Percentiles rank a stretch among this genome's conserved stretches.
These are phyloP conservation scores for Phycomyces blakesleeanus DNA, from an alignment of 192 early-diverging fungal genomes.

Conservation along the genomic window DNA sequence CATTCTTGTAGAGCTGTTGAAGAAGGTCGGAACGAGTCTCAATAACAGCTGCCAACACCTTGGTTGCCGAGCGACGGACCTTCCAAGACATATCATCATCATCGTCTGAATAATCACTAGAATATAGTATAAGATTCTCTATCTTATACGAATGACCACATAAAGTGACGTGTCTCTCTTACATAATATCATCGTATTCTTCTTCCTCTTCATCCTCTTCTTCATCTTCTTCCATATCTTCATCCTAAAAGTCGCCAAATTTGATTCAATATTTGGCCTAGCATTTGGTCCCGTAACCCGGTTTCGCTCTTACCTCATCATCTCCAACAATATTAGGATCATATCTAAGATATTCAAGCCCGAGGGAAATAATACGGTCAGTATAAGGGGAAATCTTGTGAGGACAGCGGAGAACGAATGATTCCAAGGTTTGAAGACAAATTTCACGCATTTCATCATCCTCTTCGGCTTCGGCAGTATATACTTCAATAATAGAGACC, in stretches of 20 bases:
- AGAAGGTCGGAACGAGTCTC: constrained; percentile 69
- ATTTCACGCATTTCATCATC: constrained; percentile 80
- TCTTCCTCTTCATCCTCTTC: constrained; percentile 61
- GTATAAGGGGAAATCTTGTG: constrained; percentile 66
- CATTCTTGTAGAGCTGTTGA: constrained; percentile 54
- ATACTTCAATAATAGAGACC: constrained; percentile 59
- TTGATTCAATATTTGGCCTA: neutral
- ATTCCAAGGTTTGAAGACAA: constrained; percentile 76
- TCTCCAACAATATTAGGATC: constrained; percentile 78
- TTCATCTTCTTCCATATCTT: constrained; percentile 44
- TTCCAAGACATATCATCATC: constrained; percentile 94
- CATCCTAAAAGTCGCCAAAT: neutral
- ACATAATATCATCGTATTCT: constrained; percentile 53
- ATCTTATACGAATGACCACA: neutral
- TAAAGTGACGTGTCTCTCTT: constrained; percentile 8
- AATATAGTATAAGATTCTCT: constrained; percentile 6
- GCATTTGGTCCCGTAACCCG: too few relatives aligned
- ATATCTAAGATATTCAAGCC: constrained; percentile 67
- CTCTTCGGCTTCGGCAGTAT: constrained; percentile 53
- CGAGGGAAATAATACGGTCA: constrained; percentile 52
- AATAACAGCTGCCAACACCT: constrained; percentile 65
- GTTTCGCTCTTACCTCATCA: constrained; percentile 38
- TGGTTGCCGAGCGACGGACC: constrained; percentile 77
- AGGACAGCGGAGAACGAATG: constrained; percentile 74
- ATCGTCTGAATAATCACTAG: constrained; percentile 73